Evolutionary conservation across 1,284 basidiomycete genomes (phyloP).

Genomic region (Lignosus rhinocerotis): DNA sequence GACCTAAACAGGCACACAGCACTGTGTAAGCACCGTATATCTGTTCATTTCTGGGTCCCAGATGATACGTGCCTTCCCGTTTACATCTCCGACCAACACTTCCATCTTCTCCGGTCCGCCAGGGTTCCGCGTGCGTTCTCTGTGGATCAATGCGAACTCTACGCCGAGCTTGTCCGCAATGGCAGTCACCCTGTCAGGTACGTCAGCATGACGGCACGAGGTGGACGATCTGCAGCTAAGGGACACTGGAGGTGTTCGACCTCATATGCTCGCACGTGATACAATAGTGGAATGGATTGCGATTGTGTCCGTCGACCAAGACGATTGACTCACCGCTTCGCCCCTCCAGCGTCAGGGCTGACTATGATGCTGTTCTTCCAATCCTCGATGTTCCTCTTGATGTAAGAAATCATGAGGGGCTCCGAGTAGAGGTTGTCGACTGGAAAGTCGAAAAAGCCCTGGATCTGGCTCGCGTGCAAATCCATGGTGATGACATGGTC

Average conservation of each 20-base stretch:
- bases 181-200: constrained; percentile 73
- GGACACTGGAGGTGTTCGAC: not conserved
- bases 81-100: constrained; percentile 95
- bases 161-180: constrained; percentile 95
- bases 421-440: constrained; percentile 96
- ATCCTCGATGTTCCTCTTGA: constrained; percentile 83
- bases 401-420: constrained; percentile 85
- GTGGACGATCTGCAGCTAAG: not conserved
- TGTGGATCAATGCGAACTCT: constrained; percentile 97
- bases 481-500: constrained; percentile 99
- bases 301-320: not conserved
- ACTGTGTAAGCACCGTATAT: not conserved
- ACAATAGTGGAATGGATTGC: too few species aligned
- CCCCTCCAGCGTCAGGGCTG: constrained; percentile 96
- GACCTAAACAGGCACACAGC: constrained; percentile 44
- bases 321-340: constrained; percentile 78
- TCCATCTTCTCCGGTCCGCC: constrained; percentile 81
- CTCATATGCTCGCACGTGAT: not conserved
- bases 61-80: constrained; percentile 66
- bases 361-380: constrained; percentile 95
- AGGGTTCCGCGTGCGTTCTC: constrained; percentile 72
- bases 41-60: not conserved
- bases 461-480: constrained; percentile 96
- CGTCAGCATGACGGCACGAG: constrained; percentile 17
- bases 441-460: constrained; percentile 99